Evolutionary conservation across 345 rosid species (phyloP).

Genomic region (Linum usitatissimum): DNA sequence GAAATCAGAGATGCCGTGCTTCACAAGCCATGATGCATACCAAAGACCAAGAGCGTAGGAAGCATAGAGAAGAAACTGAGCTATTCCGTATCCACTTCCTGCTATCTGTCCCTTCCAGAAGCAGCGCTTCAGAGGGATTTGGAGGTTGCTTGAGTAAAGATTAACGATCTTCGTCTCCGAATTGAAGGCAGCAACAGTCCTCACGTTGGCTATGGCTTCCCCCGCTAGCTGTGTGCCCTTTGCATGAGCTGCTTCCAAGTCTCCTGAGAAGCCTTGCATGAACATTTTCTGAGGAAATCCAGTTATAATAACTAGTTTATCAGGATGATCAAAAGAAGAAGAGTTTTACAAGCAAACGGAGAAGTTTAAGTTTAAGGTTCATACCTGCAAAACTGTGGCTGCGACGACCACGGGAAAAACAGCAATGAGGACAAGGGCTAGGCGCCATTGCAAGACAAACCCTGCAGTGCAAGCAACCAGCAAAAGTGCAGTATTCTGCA

Average conservation of each 20-base stretch:
- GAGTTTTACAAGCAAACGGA: slow-evolving; percentile 1
- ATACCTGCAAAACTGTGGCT: slow-evolving; percentile 95
- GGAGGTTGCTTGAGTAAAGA: slow-evolving; percentile 68
- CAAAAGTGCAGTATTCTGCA: slow-evolving; percentile 90
- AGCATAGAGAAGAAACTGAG: slow-evolving; percentile 86
- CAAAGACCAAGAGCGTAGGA: slow-evolving; percentile 98
- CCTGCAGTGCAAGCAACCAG: slow-evolving; percentile 97
- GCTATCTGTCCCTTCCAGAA: slow-evolving; percentile 99
- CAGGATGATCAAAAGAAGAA: slow-evolving; percentile 1
- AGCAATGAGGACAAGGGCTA: slow-evolving; percentile 85
- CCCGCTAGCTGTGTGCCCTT: slow-evolving; percentile 95
- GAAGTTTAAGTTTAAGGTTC: slow-evolving; percentile 2
- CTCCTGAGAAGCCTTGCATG: slow-evolving; percentile 95
- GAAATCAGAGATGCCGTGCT: slow-evolving; percentile 95
- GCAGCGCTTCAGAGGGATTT: slow-evolving; percentile 68
- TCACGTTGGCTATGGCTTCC: slow-evolving; percentile 89
- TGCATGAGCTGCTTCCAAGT: slow-evolving; percentile 84
- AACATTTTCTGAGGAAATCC: slow-evolving; percentile 76
- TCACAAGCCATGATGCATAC: slow-evolving; percentile 99
- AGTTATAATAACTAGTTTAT: too few relatives aligned
- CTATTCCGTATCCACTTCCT: slow-evolving; percentile 90
- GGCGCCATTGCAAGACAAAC: slow-evolving; percentile 96
- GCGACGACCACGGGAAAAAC: slow-evolving; percentile 97
- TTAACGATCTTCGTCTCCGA: slow-evolving; percentile 80
- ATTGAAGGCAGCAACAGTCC: slow-evolving; percentile 96